Base-by-base conservation (phyloP, 495 filamentous ascomycete species). In the Tuber microsphaerosporum region DNA sequence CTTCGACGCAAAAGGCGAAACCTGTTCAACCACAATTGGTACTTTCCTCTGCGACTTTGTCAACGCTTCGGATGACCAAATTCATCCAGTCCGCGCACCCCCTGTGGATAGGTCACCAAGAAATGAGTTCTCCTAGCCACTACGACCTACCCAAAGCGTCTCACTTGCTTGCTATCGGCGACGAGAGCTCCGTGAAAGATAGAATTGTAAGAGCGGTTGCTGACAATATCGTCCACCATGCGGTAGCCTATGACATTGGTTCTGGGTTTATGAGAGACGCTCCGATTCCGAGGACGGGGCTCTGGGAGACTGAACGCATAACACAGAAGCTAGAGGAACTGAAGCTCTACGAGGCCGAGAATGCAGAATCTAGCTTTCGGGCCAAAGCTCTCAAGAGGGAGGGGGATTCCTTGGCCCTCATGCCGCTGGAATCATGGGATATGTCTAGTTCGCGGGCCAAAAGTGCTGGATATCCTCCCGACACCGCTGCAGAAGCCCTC, bases 191-290 rank as follows among this genome's bases (percentile, higher is more conserved):
- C 26, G 46, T 31, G 1, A 31, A 68, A 10, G 56, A 79, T 14
- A 46, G 73, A 3, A 68, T 79, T 51, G 34, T 69, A 7, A 48
- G 65, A 43, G 75, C 70, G 16, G 73, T 82, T 44, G 45, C 75
- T 2, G 78, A 83, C 61, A 75, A 76, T n/a, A 72, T 83, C 7
- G 73, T 56, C 10, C 81, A 83, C 56, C 76, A 83, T 46, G 44
- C 82, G 8, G 56, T 83, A 22, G 73, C 76, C 68, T 83, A 82
- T 68, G 72, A 83, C 56, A 72, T 82, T 39, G 69, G 61, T 37
- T 77, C 81, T 4, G 51, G 71, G 22, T 71, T 70, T 17, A 70
- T 83, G 43, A 72, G 81, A 9, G 76, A 83, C 34, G 81, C 81
- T 2, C 81, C 81, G 8, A 42, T 82, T 22, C 80, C 80, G 7